Percentiles rank a stretch among this genome's conserved stretches.
Evolutionary conservation across 1,284 basidiomycete genomes (phyloP).

Genomic region (Sanguinoderma infundibulare): DNA sequence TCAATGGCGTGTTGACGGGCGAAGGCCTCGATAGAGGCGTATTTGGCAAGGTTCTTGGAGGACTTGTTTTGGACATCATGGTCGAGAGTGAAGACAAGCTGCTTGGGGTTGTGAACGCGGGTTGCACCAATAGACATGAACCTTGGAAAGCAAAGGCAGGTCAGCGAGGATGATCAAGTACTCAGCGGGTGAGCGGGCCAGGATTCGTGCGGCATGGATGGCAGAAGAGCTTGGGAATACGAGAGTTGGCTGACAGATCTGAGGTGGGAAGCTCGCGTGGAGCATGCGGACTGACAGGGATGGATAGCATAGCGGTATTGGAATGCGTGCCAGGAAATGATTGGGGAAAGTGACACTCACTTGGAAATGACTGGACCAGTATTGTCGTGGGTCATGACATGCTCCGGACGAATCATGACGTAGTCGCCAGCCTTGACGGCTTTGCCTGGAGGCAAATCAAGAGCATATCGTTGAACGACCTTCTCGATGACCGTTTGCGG

Average conservation of each 20-base stretch:
- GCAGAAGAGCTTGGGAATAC: neutral
- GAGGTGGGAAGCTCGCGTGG: too few species aligned
- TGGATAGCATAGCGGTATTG: too few species aligned
- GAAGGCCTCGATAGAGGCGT: conserved; percentile 91
- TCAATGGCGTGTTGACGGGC: conserved; percentile 88
- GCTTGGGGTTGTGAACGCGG: conserved; percentile 80
- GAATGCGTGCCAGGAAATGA: too few species aligned
- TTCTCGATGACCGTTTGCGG: conserved; percentile 97
- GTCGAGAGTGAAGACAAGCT: conserved; percentile 96
- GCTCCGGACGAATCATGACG: conserved; percentile 97
- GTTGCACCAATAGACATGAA: conserved; percentile 96
- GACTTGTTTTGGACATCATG: conserved; percentile 99
- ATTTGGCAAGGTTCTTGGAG: conserved; percentile 93
- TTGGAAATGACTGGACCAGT: conserved; percentile 98
- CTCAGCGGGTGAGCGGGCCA: neutral
- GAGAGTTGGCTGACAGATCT: too few species aligned
- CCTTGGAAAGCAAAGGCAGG: conserved; percentile 45
- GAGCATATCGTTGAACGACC: conserved; percentile 96
- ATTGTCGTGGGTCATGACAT: conserved; percentile 99
- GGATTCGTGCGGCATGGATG: too few species aligned
- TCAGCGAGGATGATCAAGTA: neutral
- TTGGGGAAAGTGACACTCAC: conserved; percentile 48
- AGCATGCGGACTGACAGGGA: too few species aligned
- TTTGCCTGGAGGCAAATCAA: conserved; percentile 80
- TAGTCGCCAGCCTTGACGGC: conserved; percentile 95